Percentiles rank a stretch among this genome's conserved stretches.
Evolutionary conservation across 768 basidiomycete species (phyloP).

Genomic region (Podaxis sp.): DNA sequence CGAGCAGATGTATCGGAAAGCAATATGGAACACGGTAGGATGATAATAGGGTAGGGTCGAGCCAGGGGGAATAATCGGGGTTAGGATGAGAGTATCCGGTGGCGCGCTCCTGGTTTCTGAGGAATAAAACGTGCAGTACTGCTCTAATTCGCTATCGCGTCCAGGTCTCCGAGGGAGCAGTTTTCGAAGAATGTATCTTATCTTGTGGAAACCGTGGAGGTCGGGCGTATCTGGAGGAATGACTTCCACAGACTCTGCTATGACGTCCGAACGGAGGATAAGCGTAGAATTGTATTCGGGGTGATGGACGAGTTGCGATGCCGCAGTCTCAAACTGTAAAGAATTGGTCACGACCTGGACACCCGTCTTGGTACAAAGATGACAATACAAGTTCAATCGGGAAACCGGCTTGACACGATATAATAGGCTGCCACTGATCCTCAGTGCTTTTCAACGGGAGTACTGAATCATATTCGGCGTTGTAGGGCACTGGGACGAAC

Average conservation of each 20-base stretch:
- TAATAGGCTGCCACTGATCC: slow-evolving; percentile 21
- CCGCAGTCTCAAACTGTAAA: slow-evolving; percentile 68
- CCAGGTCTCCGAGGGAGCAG: slow-evolving; percentile 79
- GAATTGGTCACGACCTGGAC: background rate
- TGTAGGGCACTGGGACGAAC: background rate
- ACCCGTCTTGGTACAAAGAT: background rate
- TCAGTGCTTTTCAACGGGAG: background rate
- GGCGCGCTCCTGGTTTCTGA: slow-evolving; percentile 4
- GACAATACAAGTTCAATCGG: slow-evolving; percentile 25
- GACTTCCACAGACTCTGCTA: slow-evolving; percentile 38
- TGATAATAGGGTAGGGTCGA: slow-evolving; percentile 84
- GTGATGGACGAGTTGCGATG: slow-evolving; percentile 76
- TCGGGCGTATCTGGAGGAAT: slow-evolving; percentile 35
- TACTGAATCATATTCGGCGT: background rate
- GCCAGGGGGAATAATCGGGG: slow-evolving; percentile 48
- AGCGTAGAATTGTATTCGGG: slow-evolving; percentile 93
- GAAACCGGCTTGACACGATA: slow-evolving; percentile 26
- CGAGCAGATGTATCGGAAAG: slow-evolving; percentile 66
- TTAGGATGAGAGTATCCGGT: slow-evolving; percentile 48
- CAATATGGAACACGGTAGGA: slow-evolving; percentile 76
- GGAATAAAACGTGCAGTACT: slow-evolving; percentile 77
- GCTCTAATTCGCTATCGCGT: slow-evolving; percentile 72
- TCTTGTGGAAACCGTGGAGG: slow-evolving; percentile 35
- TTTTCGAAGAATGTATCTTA: slow-evolving; percentile 61
- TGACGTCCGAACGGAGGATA: slow-evolving; percentile 79